These are phyloP conservation scores for Trichoderma sp. DNA, from an alignment of 2,329 filamentous ascomycete genomes.

Conservation along the genomic window DNA sequence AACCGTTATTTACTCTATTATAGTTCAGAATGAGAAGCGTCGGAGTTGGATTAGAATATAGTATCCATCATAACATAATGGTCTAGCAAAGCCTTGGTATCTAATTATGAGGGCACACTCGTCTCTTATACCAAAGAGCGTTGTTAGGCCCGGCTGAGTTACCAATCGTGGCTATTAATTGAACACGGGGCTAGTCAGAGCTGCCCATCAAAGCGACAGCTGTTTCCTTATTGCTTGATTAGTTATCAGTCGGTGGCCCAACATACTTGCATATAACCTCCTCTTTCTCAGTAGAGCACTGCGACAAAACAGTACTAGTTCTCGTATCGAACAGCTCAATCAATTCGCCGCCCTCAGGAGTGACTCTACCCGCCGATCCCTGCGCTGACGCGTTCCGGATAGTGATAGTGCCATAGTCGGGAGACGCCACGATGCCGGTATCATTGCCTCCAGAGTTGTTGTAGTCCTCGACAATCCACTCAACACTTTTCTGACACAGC, in stretches of 20 bases:
- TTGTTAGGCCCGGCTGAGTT: too few species aligned
- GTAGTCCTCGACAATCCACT: constrained; percentile 61
- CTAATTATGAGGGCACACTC: too few species aligned
- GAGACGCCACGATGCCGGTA: constrained; percentile 30
- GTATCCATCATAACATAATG: too few species aligned
- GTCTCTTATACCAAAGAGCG: too few species aligned
- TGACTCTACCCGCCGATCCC: constrained; percentile 25
- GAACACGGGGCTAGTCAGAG: too few species aligned
- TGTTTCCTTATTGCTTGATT: neutral
- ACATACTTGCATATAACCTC: neutral
- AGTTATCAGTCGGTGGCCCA: neutral
- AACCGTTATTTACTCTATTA: too few species aligned
- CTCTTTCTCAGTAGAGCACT: neutral
- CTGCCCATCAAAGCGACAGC: neutral
- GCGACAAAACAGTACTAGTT: neutral
- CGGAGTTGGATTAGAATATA: too few species aligned
- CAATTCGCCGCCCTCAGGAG: constrained; percentile 16
- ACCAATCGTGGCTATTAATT: too few species aligned
- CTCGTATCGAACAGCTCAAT: neutral
- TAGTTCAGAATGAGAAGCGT: too few species aligned
- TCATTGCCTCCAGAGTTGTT: constrained; percentile 19
- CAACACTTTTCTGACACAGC: constrained; percentile 56
- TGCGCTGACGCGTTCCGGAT: constrained; percentile 28
- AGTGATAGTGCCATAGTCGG: constrained; percentile 32
- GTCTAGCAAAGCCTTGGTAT: too few species aligned